Base-by-base conservation (phyloP, 345 rosid species). In the Ailanthus altissimus region DNA sequence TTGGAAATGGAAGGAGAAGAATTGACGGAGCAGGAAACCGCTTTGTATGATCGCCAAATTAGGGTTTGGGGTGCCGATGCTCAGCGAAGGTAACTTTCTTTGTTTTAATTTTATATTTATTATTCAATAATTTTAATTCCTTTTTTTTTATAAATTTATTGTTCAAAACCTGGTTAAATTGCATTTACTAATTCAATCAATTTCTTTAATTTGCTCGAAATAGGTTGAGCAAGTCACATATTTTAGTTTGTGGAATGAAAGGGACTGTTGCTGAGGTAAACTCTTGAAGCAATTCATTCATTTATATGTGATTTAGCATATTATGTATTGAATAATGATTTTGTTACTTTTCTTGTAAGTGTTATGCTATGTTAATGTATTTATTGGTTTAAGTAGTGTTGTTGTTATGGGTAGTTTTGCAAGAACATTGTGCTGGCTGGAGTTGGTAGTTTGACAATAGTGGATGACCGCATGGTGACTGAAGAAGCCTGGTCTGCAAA, bases 21-120 rank as follows among this genome's bases (percentile, higher is more conserved):
- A 89, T 84, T 96, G 76, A 96, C 99, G 3, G 97, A 89, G 91
- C 97, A 96, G 81, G 99, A 96, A 74, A 96, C 98, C 69, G 99
- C 97, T 16, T 70, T 93, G 25, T 96, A 93, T 77, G 98, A 93
- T 80, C 93, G 99, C 38, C 98, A 92, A 76, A 93, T 96, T 88
- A 90, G 98, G 92, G 99, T 96, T 88, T 96, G 97, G 99, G 99
- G 99, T 0, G 98, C 94, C 70, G 90, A 89, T 87, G 98, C 99
- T 79, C 99, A 96, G 74, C 78, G 98, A 81, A 90, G 98, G 97
- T 93, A 74, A n/a, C n/a, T n/a, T n/a, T 60, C 13, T 72, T 18
- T 57, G 13, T 28, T 16, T 67, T 57, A 8, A 36, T n/a, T 49
- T 26, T 50, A 40, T 23, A 32, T 11, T 63, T 57, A 26, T 15